Base-by-base conservation (phyloP, 345 rosid genomes). In the Ceriops tagal region DNA sequence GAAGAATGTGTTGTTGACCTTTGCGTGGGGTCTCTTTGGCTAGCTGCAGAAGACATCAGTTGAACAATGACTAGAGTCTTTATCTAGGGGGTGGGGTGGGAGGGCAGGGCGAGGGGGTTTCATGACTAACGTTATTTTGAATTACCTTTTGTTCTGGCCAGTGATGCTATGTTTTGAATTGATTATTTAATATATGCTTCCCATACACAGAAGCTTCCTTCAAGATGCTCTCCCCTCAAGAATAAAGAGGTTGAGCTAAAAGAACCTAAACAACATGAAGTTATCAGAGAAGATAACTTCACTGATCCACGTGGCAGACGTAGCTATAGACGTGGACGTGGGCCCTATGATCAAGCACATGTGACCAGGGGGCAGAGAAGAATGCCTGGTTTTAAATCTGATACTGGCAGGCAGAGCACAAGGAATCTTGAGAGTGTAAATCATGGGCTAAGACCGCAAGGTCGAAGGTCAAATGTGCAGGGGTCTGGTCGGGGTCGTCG, bases 401-500 rank as follows among this genome's bases (percentile, higher is more conserved):
- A 69, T 31, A 20, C 69, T 21, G 61, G 80, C 66, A 84, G 67
- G 86, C 83, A 67, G 73, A 88, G 72, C 70, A 60, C 65, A 53
- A 67, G 78, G 70, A 81, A 74, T 6, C 58, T 49, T 66, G 84
- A 68, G 61, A 85, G 71, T 74, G 66, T 84, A 37, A 85, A 71
- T 62, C 72, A 59, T 32, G 80, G 75, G 26, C 69, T 68, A n/a
- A 77, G 80, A 75, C 87, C 78, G 69, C 92, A 73, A 76, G 80
- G 71, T 20, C 74, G 73, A 62, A 75, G 77, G 71, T 71, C 79
- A 52, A 79, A 77, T 67, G 79, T 85, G 47, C 88, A 73, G 76
- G 71, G 67, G 53, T 73, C 86, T 63, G 86, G 87, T 66, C 81
- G 95, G 43, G 97, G 99, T 53, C 93, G 89, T 9, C 75, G 97